Evolutionary conservation across 2,329 filamentous ascomycete genomes (phyloP).

Genomic region (Colletotrichum godetiae): DNA sequence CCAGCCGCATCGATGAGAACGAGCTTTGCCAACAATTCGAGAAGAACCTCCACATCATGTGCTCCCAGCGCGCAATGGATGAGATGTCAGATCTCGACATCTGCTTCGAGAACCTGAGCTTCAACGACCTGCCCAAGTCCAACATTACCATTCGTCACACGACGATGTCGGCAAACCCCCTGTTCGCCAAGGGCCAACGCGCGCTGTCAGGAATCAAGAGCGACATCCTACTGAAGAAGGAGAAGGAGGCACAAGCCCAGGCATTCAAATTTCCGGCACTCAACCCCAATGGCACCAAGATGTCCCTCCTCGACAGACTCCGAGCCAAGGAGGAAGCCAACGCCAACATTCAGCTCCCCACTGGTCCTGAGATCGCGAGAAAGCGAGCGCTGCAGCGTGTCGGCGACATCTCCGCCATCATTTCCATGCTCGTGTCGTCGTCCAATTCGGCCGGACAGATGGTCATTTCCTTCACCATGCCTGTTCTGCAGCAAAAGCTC

Average conservation of each 20-base stretch:
- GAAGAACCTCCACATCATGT: conserved; percentile 59
- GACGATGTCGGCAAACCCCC: conserved; percentile 58
- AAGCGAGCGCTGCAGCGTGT: conserved; percentile 74
- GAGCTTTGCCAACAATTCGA: conserved; percentile 66
- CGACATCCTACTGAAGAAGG: conserved; percentile 66
- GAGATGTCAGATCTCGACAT: conserved; percentile 47
- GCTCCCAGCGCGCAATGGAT: conserved; percentile 48
- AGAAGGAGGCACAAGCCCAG: conserved; percentile 52
- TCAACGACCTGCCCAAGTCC: conserved; percentile 62
- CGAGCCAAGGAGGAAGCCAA: conserved; percentile 74
- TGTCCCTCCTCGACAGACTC: conserved; percentile 81
- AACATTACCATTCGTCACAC: conserved; percentile 64
- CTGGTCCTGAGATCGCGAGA: conserved; percentile 67
- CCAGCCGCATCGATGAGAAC: conserved; percentile 59
- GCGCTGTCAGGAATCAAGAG: conserved; percentile 77
- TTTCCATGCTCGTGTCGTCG: conserved; percentile 71
- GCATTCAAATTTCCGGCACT: conserved; percentile 42
- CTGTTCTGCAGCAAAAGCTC: conserved; percentile 71
- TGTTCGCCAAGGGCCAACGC: conserved; percentile 74
- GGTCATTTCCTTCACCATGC: conserved; percentile 74
- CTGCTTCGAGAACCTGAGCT: conserved; percentile 59
- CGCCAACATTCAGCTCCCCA: conserved; percentile 52
- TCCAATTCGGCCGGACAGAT: conserved; percentile 62
- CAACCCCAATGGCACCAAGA: conserved; percentile 62
- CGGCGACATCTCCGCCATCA: conserved; percentile 74